These are phyloP conservation scores for Hypholoma sublateritium DNA, from an alignment of 768 basidiomycete species.

Conservation along the genomic window DNA sequence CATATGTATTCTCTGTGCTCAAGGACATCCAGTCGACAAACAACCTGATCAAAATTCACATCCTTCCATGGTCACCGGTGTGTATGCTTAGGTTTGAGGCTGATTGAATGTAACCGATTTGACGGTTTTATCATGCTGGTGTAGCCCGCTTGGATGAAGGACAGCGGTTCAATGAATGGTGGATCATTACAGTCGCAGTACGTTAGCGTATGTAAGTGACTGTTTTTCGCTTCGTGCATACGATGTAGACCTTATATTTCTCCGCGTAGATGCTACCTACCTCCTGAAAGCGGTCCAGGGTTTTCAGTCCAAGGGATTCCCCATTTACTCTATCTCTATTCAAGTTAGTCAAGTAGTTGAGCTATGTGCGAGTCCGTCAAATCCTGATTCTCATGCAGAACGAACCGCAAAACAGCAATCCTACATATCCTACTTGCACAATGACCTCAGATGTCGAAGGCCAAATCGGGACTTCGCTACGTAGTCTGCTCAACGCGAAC, in stretches of 20 bases:
- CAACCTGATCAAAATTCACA: constrained; percentile 28
- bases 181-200: constrained; percentile 56
- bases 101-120: background rate
- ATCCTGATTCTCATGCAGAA: constrained; percentile 27
- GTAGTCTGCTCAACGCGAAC: constrained; percentile 60
- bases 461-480: constrained; percentile 53
- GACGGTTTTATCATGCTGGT: background rate
- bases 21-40: constrained; percentile 65
- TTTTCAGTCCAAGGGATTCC: constrained; percentile 59
- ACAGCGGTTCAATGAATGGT: constrained; percentile 63
- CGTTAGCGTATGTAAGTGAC: constrained; percentile 45
- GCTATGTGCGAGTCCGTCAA: too few species aligned
- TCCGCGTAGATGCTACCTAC: constrained; percentile 61
- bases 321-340: constrained; percentile 62
- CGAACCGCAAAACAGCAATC: constrained; percentile 55
- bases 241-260: background rate
- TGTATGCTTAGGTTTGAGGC: constrained; percentile 17
- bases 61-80: constrained; percentile 72
- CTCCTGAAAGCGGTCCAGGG: constrained; percentile 73
- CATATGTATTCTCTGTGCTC: constrained; percentile 62
- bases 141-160: constrained; percentile 83
- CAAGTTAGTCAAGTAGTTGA: constrained; percentile 35
- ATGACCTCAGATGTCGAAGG: constrained; percentile 59
- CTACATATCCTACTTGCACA: constrained; percentile 66
- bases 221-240: background rate